Evolutionary conservation across 345 rosid species (phyloP), one percentile per base, ranked within the genome.

Genomic region (Trapa incisa): DNA sequence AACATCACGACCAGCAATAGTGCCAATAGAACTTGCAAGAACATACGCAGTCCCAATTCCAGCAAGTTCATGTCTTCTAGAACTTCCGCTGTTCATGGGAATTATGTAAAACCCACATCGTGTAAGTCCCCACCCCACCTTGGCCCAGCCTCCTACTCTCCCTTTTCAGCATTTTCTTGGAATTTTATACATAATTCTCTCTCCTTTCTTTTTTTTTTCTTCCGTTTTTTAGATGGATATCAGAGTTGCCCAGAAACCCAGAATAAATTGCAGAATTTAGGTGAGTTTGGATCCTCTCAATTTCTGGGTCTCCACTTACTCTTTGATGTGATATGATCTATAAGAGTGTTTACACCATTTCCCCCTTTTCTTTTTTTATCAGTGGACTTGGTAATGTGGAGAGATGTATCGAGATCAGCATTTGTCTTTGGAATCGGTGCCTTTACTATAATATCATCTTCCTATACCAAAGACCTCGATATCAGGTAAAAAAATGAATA

Each of bases 311-410:
- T 3, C 15, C 60, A 58, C 32, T 32, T 32, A 58, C 35, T 8
- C 10, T 58, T 35, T n/a, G 33, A 35, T 54, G 3, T 54, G 7
- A n/a, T n/a, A 54, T n/a, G 6, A 54, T 54, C 60, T 54, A 22
- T 22, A 5, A 54, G 2, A 54, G 11, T n/a, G 33, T 14, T 3
- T 33, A 22, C 62, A 39, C 38, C 33, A 47, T 17, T 54, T 61
- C 0, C 60, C 8, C 14, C 22, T 48, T 48, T 5, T 5, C 13
- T 43, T 56, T 32, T 22, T 61, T 39, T 61, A 70, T 61, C 87
- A 94, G 99, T 84, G 84, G 99, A 94, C 80, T 74, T 94, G 62
- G 89, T 89, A 58, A 86, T 94, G 96, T 94, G 99, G 99, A 91
- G 87, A 77, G 96, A 94, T 66, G 79, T 70, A 56, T 80, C 88